Conservation (phyloP, 2,329 filamentous ascomycete genomes). For the Hypoxylon sp. region DNA sequence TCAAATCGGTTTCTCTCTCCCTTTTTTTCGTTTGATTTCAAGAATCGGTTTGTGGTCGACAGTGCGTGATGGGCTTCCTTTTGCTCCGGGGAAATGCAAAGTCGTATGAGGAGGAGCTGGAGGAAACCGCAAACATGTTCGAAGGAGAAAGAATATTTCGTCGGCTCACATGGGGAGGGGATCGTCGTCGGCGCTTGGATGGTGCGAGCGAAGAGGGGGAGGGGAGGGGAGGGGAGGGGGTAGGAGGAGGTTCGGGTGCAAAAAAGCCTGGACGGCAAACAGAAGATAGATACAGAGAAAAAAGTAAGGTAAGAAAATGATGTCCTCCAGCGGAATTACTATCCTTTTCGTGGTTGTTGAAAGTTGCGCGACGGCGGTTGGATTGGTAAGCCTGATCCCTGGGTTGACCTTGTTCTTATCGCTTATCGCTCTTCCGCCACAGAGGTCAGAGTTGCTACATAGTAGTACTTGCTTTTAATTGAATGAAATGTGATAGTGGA, state of each 20-base stretch:
- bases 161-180: conserved; percentile 44
- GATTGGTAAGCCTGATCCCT: conserved; percentile 35
- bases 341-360: too few species aligned
- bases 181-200: too few species aligned
- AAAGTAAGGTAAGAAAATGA: neutral
- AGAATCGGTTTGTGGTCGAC: conserved; percentile 27
- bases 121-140: conserved; percentile 48
- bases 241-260: neutral
- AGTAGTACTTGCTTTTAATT: too few species aligned
- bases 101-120: conserved; percentile 44
- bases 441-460: too few species aligned
- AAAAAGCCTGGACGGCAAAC: too few species aligned
- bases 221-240: neutral
- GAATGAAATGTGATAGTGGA: too few species aligned
- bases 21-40: too few species aligned
- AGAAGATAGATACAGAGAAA: too few species aligned
- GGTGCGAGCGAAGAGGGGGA: neutral
- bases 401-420: conserved; percentile 23
- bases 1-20: too few species aligned
- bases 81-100: conserved; percentile 46
- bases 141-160: conserved; percentile 33
- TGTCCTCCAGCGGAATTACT: too few species aligned
- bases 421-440: conserved; percentile 24
- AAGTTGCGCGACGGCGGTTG: conserved; percentile 9
- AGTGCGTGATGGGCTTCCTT: conserved; percentile 41